These are phyloP conservation scores for Aspergillus viridinutans DNA, from an alignment of 2,329 filamentous ascomycete species.

Conservation along the genomic window DNA sequence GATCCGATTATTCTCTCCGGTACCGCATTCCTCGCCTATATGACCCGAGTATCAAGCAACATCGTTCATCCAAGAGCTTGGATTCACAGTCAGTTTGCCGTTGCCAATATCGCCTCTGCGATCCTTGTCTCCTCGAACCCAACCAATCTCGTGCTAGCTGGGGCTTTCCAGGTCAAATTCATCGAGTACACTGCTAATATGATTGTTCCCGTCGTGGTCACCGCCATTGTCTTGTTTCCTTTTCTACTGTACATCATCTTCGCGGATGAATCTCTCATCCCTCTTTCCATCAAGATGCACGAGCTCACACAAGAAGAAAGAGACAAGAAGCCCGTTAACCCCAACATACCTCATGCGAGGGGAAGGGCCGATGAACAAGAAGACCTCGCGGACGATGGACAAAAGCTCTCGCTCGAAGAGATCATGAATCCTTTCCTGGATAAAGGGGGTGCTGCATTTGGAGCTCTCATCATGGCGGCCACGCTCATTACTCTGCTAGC, in stretches of 20 bases:
- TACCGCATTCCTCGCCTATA: conserved; percentile 70
- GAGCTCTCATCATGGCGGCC: conserved; percentile 61
- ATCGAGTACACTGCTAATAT: conserved; percentile 73
- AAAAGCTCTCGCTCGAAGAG: conserved; percentile 62
- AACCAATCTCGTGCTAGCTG: conserved; percentile 69
- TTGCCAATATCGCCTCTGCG: conserved; percentile 70
- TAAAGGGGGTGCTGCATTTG: conserved; percentile 61
- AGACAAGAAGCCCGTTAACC: conserved; percentile 60
- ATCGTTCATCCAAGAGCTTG: conserved; percentile 67
- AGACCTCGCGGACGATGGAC: conserved; percentile 47
- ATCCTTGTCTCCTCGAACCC: conserved; percentile 75
- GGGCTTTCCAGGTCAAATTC: conserved; percentile 68
- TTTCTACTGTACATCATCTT: conserved; percentile 69
- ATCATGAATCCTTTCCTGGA: conserved; percentile 74
- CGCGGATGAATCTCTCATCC: conserved; percentile 59
- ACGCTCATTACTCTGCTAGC: conserved; percentile 63
- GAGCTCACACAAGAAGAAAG: conserved; percentile 58
- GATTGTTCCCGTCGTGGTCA: conserved; percentile 67
- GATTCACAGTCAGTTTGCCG: conserved; percentile 68
- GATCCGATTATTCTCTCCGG: conserved; percentile 72
- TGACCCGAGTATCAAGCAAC: conserved; percentile 70
- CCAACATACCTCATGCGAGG: conserved; percentile 65
- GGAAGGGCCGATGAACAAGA: conserved; percentile 53
- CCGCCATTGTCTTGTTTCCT: conserved; percentile 64
- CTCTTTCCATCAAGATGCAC: conserved; percentile 63